phyloP scores from a whole-genome alignment of 352 stramenopile genomes.

The Pythium phragmiticola region DNA sequence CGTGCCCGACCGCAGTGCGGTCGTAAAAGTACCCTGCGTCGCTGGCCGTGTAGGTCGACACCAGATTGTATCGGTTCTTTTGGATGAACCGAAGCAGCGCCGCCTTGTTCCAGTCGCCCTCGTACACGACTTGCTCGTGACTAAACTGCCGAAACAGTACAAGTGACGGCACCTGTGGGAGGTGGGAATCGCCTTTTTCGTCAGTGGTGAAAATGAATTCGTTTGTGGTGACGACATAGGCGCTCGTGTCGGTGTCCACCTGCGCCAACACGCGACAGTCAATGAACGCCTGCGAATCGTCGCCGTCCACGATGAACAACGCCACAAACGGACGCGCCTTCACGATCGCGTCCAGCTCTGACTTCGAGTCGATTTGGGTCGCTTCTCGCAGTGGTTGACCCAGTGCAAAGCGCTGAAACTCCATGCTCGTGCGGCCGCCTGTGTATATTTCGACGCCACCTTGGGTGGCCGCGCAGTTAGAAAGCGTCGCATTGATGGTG shows the following conservation, averaged over 20 bases:
- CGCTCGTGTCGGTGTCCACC: conserved; percentile 22
- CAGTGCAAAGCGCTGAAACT: conserved; percentile 41
- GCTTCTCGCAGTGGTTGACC: conserved; percentile 29
- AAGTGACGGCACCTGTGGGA: conserved; percentile 22
- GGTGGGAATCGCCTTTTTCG: not conserved
- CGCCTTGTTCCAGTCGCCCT: conserved; percentile 29
- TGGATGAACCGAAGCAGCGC: conserved; percentile 31
- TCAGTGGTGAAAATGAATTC: conserved; percentile 22
- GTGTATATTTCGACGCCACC: conserved; percentile 30
- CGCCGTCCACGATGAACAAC: conserved; percentile 34
- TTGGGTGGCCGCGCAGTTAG: conserved; percentile 24
- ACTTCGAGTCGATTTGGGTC: conserved; percentile 12
- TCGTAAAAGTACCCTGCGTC: conserved; percentile 37
- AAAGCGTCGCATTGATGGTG: conserved; percentile 6
- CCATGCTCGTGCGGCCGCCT: conserved; percentile 34
- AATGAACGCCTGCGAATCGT: conserved; percentile 36
- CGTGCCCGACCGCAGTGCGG: conserved; percentile 24
- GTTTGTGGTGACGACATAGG: conserved; percentile 31
- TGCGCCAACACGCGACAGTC: conserved; percentile 36
- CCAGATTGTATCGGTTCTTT: conserved; percentile 33
- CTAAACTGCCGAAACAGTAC: conserved; percentile 39
- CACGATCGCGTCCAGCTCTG: conserved; percentile 23
- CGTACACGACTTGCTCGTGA: conserved; percentile 18
- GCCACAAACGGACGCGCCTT: conserved; percentile 30
- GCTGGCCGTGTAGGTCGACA: conserved; percentile 30